Evolutionary conservation across 345 rosid species (phyloP).

Genomic region (Eucalyptus sp.): DNA sequence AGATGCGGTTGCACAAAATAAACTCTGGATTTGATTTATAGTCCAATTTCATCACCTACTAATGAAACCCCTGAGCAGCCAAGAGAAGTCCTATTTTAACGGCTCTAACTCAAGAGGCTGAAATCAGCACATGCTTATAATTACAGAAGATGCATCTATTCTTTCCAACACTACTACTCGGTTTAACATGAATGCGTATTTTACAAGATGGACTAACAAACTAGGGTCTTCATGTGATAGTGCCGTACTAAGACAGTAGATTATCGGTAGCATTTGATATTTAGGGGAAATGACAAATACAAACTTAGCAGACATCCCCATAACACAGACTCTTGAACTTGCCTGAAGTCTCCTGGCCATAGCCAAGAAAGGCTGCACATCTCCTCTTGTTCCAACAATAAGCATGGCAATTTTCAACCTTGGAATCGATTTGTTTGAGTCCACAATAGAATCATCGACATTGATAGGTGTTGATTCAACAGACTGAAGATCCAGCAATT

Average conservation of each 20-base stretch:
- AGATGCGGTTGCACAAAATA: not conserved
- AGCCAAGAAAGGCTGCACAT: conserved; percentile 93
- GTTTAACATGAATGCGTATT: not conserved
- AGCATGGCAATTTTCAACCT: conserved; percentile 71
- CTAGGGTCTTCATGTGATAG: not conserved
- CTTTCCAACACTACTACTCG: not conserved
- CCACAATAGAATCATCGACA: conserved; percentile 23
- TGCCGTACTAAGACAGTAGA: not conserved
- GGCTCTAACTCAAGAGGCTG: not conserved
- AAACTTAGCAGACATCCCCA: not conserved
- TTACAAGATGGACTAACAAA: not conserved
- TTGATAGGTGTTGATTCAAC: conserved; percentile 30
- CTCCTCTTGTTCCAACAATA: conserved; percentile 99
- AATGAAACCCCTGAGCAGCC: not conserved
- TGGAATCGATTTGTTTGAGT: conserved; percentile 51
- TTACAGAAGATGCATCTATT: not conserved
- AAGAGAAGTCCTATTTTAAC: not conserved
- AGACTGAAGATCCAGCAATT: conserved; percentile 60
- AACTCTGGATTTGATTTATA: not conserved
- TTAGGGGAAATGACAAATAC: not conserved
- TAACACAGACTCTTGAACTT: not conserved
- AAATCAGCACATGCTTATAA: not conserved
- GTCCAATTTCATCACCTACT: not conserved
- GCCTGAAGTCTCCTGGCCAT: conserved; percentile 97
- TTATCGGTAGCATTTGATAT: not conserved